These are phyloP conservation scores for Xylaria sp. DNA, from an alignment of 2,329 filamentous ascomycete species.

Conservation along the genomic window DNA sequence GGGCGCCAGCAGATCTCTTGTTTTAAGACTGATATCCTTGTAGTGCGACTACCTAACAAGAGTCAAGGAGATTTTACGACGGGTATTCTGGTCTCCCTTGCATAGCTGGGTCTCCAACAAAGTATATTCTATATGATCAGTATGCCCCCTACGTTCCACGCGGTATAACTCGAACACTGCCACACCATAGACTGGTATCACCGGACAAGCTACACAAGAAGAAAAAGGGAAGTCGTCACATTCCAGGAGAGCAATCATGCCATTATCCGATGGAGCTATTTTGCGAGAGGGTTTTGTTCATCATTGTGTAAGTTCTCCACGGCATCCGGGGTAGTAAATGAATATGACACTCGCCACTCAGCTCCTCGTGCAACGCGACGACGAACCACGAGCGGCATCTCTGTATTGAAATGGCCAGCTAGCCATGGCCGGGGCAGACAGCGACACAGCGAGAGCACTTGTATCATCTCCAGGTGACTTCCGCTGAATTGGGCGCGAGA, in stretches of 20 bases:
- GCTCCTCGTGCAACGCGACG: not conserved
- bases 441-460: not conserved
- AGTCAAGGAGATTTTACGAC: not conserved
- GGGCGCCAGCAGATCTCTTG: not conserved
- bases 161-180: slow-evolving; percentile 1
- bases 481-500: not conserved
- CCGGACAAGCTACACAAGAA: not conserved
- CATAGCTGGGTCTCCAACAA: not conserved
- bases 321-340: not conserved
- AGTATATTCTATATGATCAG: not conserved
- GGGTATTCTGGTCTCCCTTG: slow-evolving; percentile 14
- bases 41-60: not conserved
- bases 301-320: not conserved
- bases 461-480: not conserved
- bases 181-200: not conserved
- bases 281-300: not conserved
- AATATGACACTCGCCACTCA: not conserved
- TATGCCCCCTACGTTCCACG: slow-evolving; percentile 9
- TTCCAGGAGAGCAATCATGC: not conserved
- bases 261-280: not conserved
- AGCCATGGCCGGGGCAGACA: not conserved
- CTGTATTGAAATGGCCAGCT: not conserved
- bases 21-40: too few species aligned
- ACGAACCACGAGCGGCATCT: not conserved
- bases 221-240: not conserved